These are phyloP conservation scores for Glaciozyma martinii DNA, from an alignment of 768 basidiomycete genomes.

Conservation along the genomic window DNA sequence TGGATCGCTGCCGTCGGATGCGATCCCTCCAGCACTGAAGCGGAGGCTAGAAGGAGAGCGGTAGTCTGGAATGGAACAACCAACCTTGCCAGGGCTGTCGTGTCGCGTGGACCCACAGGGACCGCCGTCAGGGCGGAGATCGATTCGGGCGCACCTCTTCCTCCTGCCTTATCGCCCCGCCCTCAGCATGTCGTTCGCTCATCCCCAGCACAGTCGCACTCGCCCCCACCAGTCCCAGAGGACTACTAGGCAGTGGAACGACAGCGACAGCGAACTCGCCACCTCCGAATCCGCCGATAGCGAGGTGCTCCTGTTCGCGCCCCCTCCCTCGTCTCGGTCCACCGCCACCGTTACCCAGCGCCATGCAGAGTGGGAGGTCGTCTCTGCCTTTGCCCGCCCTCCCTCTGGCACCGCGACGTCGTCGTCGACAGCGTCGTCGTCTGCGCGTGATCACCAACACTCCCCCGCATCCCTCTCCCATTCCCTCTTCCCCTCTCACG, in stretches of 20 bases:
- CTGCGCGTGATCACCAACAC: background rate
- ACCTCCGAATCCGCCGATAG: background rate
- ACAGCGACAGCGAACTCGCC: background rate
- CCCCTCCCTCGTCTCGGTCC: background rate
- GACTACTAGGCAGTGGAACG: background rate
- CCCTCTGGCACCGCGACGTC: background rate
- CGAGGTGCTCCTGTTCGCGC: slow-evolving; percentile 1
- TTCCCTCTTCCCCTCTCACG: slow-evolving; percentile 12
- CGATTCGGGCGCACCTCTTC: background rate
- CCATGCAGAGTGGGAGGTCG: too few relatives aligned
- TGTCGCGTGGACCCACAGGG: too few relatives aligned
- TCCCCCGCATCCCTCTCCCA: background rate
- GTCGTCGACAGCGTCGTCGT: background rate
- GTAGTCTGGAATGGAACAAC: background rate
- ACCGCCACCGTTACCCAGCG: too few relatives aligned
- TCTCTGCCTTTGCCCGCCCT: too few relatives aligned
- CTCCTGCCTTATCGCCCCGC: background rate
- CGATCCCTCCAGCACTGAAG: slow-evolving; percentile 13
- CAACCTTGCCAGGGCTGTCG: too few relatives aligned
- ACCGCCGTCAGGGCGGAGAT: background rate
- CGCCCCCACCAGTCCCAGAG: background rate
- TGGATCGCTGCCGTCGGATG: slow-evolving; percentile 15
- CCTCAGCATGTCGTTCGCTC: background rate
- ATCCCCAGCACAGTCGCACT: slow-evolving; percentile 6
- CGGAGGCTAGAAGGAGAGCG: slow-evolving; percentile 17